phyloP scores from a whole-genome alignment of 2,329 filamentous ascomycete species.

The Rutstroemia sp. region DNA sequence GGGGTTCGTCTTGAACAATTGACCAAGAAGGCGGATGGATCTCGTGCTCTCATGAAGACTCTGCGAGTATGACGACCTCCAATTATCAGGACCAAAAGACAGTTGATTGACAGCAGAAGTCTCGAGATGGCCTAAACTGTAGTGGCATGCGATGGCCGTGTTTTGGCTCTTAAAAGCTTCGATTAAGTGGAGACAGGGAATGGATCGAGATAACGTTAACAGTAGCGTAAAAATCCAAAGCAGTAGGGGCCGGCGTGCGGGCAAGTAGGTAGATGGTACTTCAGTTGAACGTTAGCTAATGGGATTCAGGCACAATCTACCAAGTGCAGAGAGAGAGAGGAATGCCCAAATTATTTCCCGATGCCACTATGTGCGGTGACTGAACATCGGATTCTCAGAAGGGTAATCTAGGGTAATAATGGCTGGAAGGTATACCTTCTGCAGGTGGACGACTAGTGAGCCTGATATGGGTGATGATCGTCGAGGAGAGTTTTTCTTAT shows the following conservation, averaged over 20 bases:
- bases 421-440: not conserved
- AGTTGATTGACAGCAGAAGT: not conserved
- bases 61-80: not conserved
- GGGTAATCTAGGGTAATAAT: not conserved
- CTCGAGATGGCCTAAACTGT: not conserved
- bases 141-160: not conserved
- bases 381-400: not conserved
- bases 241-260: too few species aligned
- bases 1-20: not conserved
- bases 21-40: not conserved
- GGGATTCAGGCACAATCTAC: not conserved
- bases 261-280: not conserved
- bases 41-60: not conserved
- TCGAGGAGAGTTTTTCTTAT: not conserved
- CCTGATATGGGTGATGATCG: not conserved
- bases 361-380: not conserved
- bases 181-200: too few species aligned
- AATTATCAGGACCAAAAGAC: not conserved
- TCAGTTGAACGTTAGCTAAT: conserved; percentile 4
- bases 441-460: not conserved
- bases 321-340: not conserved
- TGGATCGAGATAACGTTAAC: too few species aligned
- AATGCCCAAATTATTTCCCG: not conserved
- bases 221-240: too few species aligned
- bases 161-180: not conserved